Evolutionary conservation across 441 rosid genomes (phyloP).

Genomic region (Aleurites moluccanus): DNA sequence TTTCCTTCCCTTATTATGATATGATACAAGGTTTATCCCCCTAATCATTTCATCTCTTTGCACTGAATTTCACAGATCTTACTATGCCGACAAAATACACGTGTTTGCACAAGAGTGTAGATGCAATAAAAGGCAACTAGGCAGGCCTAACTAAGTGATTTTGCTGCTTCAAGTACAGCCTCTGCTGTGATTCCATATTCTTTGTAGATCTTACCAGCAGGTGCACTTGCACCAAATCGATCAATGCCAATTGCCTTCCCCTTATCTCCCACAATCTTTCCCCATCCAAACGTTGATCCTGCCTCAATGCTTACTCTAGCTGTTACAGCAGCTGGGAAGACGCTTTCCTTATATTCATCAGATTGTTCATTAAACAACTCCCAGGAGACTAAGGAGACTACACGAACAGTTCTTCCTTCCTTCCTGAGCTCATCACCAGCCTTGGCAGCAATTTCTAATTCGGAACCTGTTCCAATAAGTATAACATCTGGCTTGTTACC

Average conservation of each 20-base stretch:
- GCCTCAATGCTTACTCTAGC: slow-evolving; percentile 90
- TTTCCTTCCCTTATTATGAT: no score
- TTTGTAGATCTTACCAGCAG: slow-evolving; percentile 75
- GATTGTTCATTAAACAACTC: slow-evolving; percentile 79
- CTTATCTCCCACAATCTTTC: slow-evolving; percentile 61
- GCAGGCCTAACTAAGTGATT: slow-evolving; percentile 40
- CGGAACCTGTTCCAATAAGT: slow-evolving; percentile 86
- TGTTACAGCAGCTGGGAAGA: slow-evolving; percentile 63
- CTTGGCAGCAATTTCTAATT: slow-evolving; percentile 70
- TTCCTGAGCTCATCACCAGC: slow-evolving; percentile 79
- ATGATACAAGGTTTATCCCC: no score
- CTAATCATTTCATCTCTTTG: no score
- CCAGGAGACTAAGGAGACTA: slow-evolving; percentile 84
- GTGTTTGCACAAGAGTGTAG: no score
- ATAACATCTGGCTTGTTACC: slow-evolving; percentile 80
- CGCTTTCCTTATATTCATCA: slow-evolving; percentile 78
- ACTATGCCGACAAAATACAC: no score
- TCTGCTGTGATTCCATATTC: slow-evolving; percentile 71
- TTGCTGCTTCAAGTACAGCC: slow-evolving; percentile 76
- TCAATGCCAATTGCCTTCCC: slow-evolving; percentile 84
- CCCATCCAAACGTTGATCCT: slow-evolving; percentile 89
- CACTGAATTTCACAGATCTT: no score
- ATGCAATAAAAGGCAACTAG: no score
- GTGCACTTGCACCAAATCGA: slow-evolving; percentile 86
- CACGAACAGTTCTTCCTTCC: slow-evolving; percentile 78